These are phyloP conservation scores for Mimosa pudica DNA, from an alignment of 306 rosid genomes.

Conservation along the genomic window DNA sequence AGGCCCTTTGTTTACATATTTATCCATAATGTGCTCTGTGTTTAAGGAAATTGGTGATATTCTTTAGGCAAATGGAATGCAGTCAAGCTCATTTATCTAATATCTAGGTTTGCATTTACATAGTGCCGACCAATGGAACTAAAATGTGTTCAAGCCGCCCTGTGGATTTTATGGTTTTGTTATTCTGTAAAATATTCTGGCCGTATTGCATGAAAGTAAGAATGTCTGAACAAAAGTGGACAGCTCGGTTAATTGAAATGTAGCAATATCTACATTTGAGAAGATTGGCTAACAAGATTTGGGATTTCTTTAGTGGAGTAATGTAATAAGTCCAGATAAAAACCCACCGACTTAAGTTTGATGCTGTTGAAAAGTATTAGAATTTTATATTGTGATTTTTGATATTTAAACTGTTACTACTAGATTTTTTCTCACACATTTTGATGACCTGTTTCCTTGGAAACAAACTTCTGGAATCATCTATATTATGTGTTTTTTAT, in stretches of 20 bases:
- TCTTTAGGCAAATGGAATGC: constrained; percentile 1
- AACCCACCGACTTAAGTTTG: background rate
- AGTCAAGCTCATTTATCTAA: background rate
- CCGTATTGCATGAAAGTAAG: background rate
- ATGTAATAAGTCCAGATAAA: background rate
- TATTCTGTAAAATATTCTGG: background rate
- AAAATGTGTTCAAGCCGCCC: background rate
- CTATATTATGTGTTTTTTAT: background rate
- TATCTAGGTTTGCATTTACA: background rate
- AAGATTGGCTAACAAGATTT: background rate
- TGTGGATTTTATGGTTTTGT: background rate
- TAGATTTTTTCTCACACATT: constrained; percentile 2
- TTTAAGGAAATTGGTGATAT: background rate
- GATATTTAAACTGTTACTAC: constrained; percentile 3
- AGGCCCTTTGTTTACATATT: background rate
- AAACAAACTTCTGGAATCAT: background rate
- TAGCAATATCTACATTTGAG: background rate
- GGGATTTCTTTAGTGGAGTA: background rate
- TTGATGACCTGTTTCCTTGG: background rate
- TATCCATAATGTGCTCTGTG: background rate
- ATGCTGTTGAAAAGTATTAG: background rate
- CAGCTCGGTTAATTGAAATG: constrained; percentile 3
- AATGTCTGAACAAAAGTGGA: constrained; percentile 2
- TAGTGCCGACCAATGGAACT: background rate
- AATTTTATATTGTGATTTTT: background rate